Base-by-base conservation (phyloP, 768 basidiomycete genomes). In the Hirschioporus abietinus region DNA sequence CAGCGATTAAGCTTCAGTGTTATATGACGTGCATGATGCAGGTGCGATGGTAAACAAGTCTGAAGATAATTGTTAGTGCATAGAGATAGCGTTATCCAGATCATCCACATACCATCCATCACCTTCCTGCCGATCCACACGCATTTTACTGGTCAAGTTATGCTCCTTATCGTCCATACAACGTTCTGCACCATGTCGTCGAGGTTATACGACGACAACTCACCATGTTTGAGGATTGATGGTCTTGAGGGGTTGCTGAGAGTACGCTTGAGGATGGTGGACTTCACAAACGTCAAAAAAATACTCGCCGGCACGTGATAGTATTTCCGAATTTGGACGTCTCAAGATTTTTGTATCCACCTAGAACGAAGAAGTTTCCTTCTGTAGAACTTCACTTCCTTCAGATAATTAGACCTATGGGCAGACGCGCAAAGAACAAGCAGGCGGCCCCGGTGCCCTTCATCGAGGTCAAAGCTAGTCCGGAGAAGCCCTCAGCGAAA, bases 341-440 rank as follows among this genome's bases (percentile, higher is more conserved):
- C 12, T 52, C 4, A 52, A 52, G 42, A 52, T 63, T 61, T 66
- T 64, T 65, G 67, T 23, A 23, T 63, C 17, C 30, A 30, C 4
- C 30, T n/a, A n/a, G n/a, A n/a, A n/a, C n/a, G 35, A n/a, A 36
- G 34, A 35, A 18, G 20, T 60, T 60, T 60, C 34, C 26, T 67
- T 58, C 26, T 67, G 10, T 63, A 12, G 7, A 17, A 66, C 60
- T 24, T 26, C 35, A 23, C 63, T 59, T n/a, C 59, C 30, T 30
- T 30, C 30, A 3, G 30, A 23, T 8, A 35, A 34, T 62, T 23
- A 60, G 42, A 67, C 71, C 60, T 63, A 95, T 95, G 93, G 93
- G 93, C 68, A 86, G 93, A 73, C 86, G 92, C 69, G 85, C 92
- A 70, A 93, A 91, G 76, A 88, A 90, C 78, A 95, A 95, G 79